phyloP scores from a whole-genome alignment of 2,329 filamentous ascomycete genomes.

The Ciborinia camelliae region DNA sequence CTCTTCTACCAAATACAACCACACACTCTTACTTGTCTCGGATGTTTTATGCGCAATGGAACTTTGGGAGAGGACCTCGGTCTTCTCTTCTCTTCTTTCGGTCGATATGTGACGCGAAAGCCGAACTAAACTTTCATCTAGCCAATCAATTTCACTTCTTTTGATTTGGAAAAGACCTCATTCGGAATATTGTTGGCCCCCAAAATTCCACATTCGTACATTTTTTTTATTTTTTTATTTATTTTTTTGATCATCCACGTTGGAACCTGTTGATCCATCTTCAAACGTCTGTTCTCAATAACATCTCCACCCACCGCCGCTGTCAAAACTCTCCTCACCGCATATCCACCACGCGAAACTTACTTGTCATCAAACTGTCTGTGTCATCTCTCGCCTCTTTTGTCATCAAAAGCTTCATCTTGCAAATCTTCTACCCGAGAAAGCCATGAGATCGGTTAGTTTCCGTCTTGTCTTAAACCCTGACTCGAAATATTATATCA shows the following conservation, averaged over 20 bases:
- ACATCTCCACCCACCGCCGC: background rate
- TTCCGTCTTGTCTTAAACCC: background rate
- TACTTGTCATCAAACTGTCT: background rate
- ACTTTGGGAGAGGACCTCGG: background rate
- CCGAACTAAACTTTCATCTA: background rate
- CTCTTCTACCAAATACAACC: background rate
- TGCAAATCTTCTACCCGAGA: background rate
- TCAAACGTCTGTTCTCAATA: slow-evolving; percentile 6
- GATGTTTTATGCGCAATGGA: background rate
- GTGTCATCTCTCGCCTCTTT: background rate
- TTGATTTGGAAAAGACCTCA: background rate
- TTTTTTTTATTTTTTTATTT: too few species aligned
- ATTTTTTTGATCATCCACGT: too few species aligned
- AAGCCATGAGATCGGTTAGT: background rate
- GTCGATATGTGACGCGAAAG: background rate
- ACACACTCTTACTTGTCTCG: background rate
- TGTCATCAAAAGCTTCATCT: background rate
- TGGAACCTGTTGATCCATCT: too few species aligned
- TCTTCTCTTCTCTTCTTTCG: too few species aligned
- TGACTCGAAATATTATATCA: background rate
- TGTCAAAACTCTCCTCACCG: slow-evolving; percentile 7
- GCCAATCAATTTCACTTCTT: background rate
- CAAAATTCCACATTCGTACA: background rate
- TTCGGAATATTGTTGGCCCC: background rate
- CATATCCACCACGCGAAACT: background rate